phyloP scores from a whole-genome alignment of 768 basidiomycete species.

The Leccinum obscurum region DNA sequence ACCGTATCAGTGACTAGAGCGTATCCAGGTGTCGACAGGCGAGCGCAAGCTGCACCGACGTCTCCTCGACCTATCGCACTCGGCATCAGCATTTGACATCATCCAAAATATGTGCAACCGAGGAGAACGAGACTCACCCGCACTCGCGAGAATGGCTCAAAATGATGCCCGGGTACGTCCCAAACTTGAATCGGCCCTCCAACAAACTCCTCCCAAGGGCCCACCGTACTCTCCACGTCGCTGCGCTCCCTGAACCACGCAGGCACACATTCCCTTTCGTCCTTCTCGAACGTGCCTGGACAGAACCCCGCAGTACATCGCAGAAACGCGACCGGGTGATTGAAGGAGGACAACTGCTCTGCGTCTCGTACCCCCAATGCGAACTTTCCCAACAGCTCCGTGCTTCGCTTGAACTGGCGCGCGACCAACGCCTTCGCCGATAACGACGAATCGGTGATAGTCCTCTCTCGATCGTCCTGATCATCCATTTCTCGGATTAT shows the following conservation, averaged over 20 bases:
- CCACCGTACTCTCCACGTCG: conserved; percentile 31
- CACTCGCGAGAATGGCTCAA: conserved; percentile 49
- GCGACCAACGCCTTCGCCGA: conserved; percentile 40
- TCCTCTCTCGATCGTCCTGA: conserved; percentile 5
- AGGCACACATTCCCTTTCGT: conserved; percentile 34
- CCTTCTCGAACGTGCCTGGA: conserved; percentile 29
- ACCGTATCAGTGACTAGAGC: neutral
- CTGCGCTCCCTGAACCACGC: conserved; percentile 53
- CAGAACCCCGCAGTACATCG: conserved; percentile 51
- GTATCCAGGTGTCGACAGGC: conserved; percentile 21
- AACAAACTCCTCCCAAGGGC: conserved; percentile 50
- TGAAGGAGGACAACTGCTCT: neutral
- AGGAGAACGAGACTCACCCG: conserved; percentile 44
- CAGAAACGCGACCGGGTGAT: conserved; percentile 44
- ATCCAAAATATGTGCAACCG: neutral
- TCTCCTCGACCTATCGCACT: conserved; percentile 18
- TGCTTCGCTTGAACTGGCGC: conserved; percentile 50
- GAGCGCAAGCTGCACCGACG: conserved; percentile 24
- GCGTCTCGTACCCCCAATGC: conserved; percentile 13
- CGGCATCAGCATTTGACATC: neutral
- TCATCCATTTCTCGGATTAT: conserved; percentile 36
- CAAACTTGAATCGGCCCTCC: conserved; percentile 40
- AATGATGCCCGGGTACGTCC: conserved; percentile 69
- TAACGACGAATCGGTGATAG: conserved; percentile 29
- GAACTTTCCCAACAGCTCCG: conserved; percentile 49